A percentile compares a stretch with the other conserved stretches of the same genome.
phyloP scores from a whole-genome alignment of 306 rosid species.

The Calophaca sinica region DNA sequence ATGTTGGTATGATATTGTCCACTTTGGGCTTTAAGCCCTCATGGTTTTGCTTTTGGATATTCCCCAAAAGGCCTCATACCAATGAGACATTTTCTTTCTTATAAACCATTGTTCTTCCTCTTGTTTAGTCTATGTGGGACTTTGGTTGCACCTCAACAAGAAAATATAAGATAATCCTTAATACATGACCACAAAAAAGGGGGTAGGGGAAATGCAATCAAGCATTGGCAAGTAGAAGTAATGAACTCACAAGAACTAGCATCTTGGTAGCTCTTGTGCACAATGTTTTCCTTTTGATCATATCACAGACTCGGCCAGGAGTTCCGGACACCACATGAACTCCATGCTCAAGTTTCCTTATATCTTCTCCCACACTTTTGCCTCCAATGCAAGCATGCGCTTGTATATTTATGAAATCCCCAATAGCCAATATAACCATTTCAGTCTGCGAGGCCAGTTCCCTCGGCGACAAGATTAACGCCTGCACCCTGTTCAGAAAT shows the following conservation, averaged over 20 bases:
- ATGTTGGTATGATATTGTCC: too few relatives aligned
- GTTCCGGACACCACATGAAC: conserved; percentile 99
- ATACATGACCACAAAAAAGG: too few relatives aligned
- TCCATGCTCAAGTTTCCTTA: conserved; percentile 91
- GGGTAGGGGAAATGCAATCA: too few relatives aligned
- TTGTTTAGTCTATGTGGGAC: too few relatives aligned
- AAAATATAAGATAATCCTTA: conserved; percentile 7
- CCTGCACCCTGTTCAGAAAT: conserved; percentile 72
- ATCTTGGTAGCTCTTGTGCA: conserved; percentile 90
- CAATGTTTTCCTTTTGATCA: conserved; percentile 95
- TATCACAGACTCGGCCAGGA: conserved; percentile 97
- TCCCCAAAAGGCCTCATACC: too few relatives aligned
- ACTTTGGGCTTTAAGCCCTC: too few relatives aligned
- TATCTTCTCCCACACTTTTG: conserved; percentile 94
- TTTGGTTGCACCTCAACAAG: too few relatives aligned
- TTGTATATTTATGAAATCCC: conserved; percentile 88
- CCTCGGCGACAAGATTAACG: conserved; percentile 93
- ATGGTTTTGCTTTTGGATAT: too few relatives aligned
- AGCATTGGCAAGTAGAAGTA: conserved; percentile 8
- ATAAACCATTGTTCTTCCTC: too few relatives aligned
- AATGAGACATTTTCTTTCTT: too few relatives aligned
- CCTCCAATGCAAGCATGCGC: conserved; percentile 95
- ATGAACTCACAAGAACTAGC: conserved; percentile 69
- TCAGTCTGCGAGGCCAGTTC: conserved; percentile 94
- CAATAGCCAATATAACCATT: conserved; percentile 89